Evolutionary conservation across 2,329 filamentous ascomycete species (phyloP), one percentile per base, ranked within the genome.

Genomic region (Amphichorda felina): DNA sequence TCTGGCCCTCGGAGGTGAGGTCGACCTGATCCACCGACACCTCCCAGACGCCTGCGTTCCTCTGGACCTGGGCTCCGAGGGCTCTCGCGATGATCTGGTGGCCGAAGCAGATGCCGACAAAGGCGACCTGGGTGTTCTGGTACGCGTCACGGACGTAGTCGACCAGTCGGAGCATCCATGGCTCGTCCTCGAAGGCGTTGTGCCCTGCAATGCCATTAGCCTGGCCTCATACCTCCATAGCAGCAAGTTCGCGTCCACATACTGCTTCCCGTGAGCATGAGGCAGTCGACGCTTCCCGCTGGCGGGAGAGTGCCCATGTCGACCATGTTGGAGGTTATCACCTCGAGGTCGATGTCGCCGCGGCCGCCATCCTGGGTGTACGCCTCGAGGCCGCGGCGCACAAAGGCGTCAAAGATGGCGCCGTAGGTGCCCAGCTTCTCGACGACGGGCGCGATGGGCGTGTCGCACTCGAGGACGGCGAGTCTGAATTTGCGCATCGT

Each of bases 61-160:
- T 54, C 8, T 53, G 56, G 2, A 64, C 50, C 19, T 49, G 47
- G 4, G 57, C 54, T 29, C 53, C 57, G 19, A 63, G 46, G 3
- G 63, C 63, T 3, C 63, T 50, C 2, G 56, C 64, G 22, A 68
- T 43, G 19, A 68, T 65, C 45, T 68, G 64, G 34, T 68, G 64
- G 2, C 64, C 64, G 41, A 67, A 68, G 41, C 64, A 68, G 26
- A 67, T 53, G 2, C 64, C 64, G 8, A 67, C 51, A 1, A 66
- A 49, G 8, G 53, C 63, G 8, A 66, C 50, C 1, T 65, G 49
- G 5, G 52, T 56, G 13, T 46, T 43, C 4, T 50, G 45, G 9
- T 56, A 50, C 9, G 50, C 55, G 27, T 45, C 44, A 14, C 43
- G 45, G 6, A 61, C 48, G 35, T 59, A 68, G 37, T 56, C 50